Percentiles rank a stretch among this genome's conserved stretches.
phyloP scores from a whole-genome alignment of 352 stramenopile species.

The Pythium chondricola region DNA sequence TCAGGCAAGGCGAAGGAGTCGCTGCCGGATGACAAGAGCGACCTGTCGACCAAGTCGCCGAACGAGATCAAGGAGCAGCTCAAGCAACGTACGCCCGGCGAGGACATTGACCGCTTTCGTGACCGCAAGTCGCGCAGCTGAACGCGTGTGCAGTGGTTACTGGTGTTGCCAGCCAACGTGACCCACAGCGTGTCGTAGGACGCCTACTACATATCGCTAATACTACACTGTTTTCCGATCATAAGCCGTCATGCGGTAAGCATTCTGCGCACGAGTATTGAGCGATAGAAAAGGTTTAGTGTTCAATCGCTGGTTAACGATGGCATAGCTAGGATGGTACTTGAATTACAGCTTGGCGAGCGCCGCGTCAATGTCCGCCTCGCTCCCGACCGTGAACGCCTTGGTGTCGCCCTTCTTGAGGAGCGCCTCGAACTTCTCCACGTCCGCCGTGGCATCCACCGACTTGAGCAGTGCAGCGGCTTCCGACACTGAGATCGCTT shows the following conservation, averaged over 20 bases:
- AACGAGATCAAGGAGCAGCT: slow-evolving; percentile 23
- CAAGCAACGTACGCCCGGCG: slow-evolving; percentile 15
- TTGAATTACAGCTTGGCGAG: slow-evolving; percentile 55
- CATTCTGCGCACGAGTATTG: no score
- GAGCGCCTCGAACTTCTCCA: slow-evolving; percentile 58
- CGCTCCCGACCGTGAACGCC: slow-evolving; percentile 57
- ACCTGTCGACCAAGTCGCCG: slow-evolving; percentile 18
- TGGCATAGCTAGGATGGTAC: no score
- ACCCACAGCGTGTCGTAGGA: no score
- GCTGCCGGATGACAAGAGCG: slow-evolving; percentile 18
- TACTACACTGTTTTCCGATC: no score
- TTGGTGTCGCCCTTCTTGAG: slow-evolving; percentile 59
- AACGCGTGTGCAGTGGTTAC: no score
- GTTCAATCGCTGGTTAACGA: no score
- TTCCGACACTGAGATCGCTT: slow-evolving; percentile 54
- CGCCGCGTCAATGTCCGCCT: slow-evolving; percentile 47
- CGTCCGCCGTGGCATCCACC: slow-evolving; percentile 37
- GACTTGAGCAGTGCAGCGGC: slow-evolving; percentile 40
- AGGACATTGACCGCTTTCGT: slow-evolving; percentile 10
- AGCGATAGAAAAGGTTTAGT: no score
- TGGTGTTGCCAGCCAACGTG: no score
- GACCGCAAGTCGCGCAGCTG: slow-evolving; percentile 5
- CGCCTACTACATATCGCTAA: no score
- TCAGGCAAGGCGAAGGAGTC: slow-evolving; percentile 24
- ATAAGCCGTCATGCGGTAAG: no score